These are phyloP conservation scores for Collybiopsis confluens DNA, from an alignment of 768 basidiomycete species.

Conservation along the genomic window DNA sequence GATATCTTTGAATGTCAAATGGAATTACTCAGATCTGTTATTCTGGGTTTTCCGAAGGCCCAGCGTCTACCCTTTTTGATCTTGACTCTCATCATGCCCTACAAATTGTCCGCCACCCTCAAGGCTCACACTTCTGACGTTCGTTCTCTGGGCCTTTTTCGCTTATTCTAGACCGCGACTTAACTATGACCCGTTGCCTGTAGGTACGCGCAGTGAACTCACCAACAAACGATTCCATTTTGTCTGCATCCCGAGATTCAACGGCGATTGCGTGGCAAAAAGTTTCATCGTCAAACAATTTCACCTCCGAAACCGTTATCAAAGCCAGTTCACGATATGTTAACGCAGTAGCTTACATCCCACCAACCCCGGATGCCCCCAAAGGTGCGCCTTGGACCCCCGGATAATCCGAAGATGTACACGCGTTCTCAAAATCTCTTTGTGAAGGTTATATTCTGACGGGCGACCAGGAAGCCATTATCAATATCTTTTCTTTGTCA, in stretches of 20 bases:
- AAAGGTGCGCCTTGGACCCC: slow-evolving; percentile 46
- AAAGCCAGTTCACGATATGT: slow-evolving; percentile 71
- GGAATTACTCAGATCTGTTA: slow-evolving; percentile 3
- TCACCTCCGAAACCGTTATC: slow-evolving; percentile 50
- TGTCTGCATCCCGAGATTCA: slow-evolving; percentile 90
- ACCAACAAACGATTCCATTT: slow-evolving; percentile 69
- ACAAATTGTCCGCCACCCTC: slow-evolving; percentile 74
- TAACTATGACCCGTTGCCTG: slow-evolving; percentile 15
- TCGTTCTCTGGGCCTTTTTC: slow-evolving; percentile 27
- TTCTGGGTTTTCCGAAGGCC: slow-evolving; percentile 14
- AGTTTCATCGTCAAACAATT: slow-evolving; percentile 40
- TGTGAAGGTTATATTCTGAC: slow-evolving; percentile 74
- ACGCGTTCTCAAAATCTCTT: neutral
- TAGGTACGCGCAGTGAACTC: slow-evolving; percentile 83
- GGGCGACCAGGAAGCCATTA: slow-evolving; percentile 84
- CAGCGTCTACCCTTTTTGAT: slow-evolving; percentile 6
- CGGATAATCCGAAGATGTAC: slow-evolving; percentile 3
- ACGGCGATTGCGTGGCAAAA: slow-evolving; percentile 86
- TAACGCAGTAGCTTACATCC: slow-evolving; percentile 77
- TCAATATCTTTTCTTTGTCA: slow-evolving; percentile 75
- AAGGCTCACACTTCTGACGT: slow-evolving; percentile 73
- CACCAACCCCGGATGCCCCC: slow-evolving; percentile 62
- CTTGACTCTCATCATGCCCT: slow-evolving; percentile 45
- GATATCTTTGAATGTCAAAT: neutral
- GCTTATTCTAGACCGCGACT: slow-evolving; percentile 7